Evolutionary conservation across 805 yeast genomes (phyloP).

Genomic region (Candida arabinofermentans): DNA sequence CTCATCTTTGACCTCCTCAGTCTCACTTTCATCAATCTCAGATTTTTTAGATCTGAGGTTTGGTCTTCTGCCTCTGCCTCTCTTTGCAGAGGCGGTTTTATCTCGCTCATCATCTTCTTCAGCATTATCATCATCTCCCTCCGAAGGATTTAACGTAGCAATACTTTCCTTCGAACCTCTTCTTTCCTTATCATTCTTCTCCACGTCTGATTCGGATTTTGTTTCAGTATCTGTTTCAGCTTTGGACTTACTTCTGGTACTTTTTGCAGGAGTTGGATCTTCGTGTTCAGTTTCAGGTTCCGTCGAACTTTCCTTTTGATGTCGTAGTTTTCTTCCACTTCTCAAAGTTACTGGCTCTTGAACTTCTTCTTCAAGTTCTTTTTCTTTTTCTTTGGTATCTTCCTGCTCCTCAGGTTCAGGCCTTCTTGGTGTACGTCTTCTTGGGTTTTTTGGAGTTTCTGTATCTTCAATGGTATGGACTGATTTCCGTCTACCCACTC

Average conservation of each 20-base stretch:
- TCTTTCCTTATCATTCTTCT: not conserved
- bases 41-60: not conserved
- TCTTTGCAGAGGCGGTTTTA: not conserved
- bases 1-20: not conserved
- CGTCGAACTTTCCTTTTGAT: conserved; percentile 2
- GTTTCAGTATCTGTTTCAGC: conserved; percentile 1
- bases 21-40: not conserved
- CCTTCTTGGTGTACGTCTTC: conserved; percentile 1
- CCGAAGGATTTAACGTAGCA: conserved; percentile 1
- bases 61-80: conserved; percentile 4
- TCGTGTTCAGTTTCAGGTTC: conserved; percentile 5
- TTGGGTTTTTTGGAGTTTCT: conserved; percentile 1
- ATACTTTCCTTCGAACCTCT: conserved; percentile 1
- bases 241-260: conserved; percentile 8
- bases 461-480: not conserved
- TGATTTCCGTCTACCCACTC: conserved; percentile 1
- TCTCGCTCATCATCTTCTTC: conserved; percentile 3
- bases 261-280: conserved; percentile 8
- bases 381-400: not conserved
- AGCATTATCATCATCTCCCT: conserved; percentile 3
- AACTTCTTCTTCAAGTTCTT: conserved; percentile 1
- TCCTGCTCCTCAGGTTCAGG: too few species aligned
- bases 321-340: conserved; percentile 5
- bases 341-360: conserved; percentile 2
- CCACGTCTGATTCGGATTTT: conserved; percentile 2